Evolutionary conservation across 1,284 basidiomycete species (phyloP).

Genomic region (Malassezia sp.): DNA sequence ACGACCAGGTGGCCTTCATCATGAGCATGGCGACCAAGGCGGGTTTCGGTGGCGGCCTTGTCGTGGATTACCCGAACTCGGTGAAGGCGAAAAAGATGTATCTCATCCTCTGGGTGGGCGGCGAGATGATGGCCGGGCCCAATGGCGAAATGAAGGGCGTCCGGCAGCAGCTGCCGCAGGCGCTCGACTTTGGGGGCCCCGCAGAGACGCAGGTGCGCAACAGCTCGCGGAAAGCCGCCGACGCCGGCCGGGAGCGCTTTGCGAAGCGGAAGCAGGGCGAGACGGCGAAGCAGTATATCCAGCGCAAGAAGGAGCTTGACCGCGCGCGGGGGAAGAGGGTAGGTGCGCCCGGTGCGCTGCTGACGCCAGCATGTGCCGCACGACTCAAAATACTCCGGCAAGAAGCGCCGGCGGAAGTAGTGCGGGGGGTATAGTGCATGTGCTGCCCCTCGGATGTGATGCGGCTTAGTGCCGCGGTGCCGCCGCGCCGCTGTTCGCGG

Average conservation of each 20-base stretch:
- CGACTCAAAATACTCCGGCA: constrained; percentile 39
- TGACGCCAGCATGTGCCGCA: constrained; percentile 26
- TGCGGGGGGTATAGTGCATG: neutral
- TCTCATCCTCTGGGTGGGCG: constrained; percentile 46
- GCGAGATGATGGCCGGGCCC: constrained; percentile 47
- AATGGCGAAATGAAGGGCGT: constrained; percentile 21
- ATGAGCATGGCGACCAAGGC: constrained; percentile 84
- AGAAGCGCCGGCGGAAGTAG: constrained; percentile 12
- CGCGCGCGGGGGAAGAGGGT: constrained; percentile 52
- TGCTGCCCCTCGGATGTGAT: neutral
- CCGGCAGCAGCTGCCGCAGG: constrained; percentile 31
- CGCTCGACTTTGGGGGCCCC: constrained; percentile 26
- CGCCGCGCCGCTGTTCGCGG: too few relatives aligned
- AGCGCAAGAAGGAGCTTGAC: constrained; percentile 55
- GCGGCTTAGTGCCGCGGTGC: too few relatives aligned
- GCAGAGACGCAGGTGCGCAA: constrained; percentile 15
- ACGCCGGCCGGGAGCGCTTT: constrained; percentile 47
- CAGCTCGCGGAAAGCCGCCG: constrained; percentile 24
- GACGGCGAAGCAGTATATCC: constrained; percentile 51
- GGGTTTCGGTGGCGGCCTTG: constrained; percentile 90
- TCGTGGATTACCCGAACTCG: constrained; percentile 60
- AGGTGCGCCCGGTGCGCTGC: neutral
- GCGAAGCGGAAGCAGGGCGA: constrained; percentile 51
- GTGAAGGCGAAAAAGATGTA: constrained; percentile 47
- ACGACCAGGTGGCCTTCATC: constrained; percentile 56